Evolutionary conservation across 495 filamentous ascomycete genomes (phyloP).

Genomic region (Rhizodiscina lignyota): DNA sequence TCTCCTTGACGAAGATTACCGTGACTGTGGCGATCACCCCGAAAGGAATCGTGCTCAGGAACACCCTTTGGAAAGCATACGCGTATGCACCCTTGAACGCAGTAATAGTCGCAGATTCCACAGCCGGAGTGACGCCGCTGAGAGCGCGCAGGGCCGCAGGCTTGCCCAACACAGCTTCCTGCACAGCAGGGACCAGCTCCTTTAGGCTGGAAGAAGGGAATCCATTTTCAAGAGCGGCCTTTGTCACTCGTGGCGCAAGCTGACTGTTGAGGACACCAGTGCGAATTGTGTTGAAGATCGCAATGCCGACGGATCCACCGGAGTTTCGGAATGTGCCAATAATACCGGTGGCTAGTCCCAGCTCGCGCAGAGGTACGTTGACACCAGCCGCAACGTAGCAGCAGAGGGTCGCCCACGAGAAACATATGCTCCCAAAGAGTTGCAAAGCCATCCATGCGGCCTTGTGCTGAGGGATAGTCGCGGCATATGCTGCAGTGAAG

Average conservation of each 20-base stretch:
- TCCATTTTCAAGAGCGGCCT: background rate
- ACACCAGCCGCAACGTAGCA: slow-evolving; percentile 19
- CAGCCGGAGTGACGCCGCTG: background rate
- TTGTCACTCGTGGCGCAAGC: background rate
- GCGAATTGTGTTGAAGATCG: slow-evolving; percentile 1
- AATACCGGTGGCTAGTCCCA: slow-evolving; percentile 16
- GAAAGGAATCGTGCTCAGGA: background rate
- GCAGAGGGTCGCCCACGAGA: slow-evolving; percentile 19
- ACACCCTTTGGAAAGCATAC: background rate
- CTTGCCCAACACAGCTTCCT: background rate
- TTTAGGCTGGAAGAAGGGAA: background rate
- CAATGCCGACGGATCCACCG: slow-evolving; percentile 14
- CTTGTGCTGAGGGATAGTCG: slow-evolving; percentile 15
- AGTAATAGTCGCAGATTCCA: background rate
- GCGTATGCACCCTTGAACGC: background rate
- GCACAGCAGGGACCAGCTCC: background rate
- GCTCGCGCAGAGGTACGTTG: slow-evolving; percentile 16
- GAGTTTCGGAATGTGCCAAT: slow-evolving; percentile 17
- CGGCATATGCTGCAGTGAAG: slow-evolving; percentile 18
- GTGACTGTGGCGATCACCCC: background rate
- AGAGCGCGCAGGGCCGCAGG: background rate
- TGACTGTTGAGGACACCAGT: background rate
- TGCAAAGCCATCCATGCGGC: slow-evolving; percentile 18
- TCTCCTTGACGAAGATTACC: background rate
- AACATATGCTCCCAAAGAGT: slow-evolving; percentile 19